Percentiles rank a stretch among this genome's conserved stretches.
Conservation (phyloP, 1,284 basidiomycete species). For the Rhodotorula sp. region DNA sequence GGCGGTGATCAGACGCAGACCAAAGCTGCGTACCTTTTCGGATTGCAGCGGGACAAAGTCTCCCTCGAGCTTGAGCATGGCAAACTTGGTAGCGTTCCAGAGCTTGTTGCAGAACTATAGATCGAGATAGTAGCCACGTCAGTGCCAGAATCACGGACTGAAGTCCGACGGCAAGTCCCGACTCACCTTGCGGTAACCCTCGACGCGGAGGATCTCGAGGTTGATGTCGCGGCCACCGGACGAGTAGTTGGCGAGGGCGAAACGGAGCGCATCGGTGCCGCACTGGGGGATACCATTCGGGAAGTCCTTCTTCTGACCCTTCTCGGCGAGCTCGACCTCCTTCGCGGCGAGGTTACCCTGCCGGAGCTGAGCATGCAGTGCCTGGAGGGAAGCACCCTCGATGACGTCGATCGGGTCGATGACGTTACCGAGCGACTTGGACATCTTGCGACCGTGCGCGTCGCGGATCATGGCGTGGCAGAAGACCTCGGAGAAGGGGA, state of each 20-base stretch:
- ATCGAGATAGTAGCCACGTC: background rate
- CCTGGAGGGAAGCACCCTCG: constrained; percentile 75
- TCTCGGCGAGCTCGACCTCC: constrained; percentile 85
- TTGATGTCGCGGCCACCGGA: constrained; percentile 86
- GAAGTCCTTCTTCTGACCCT: constrained; percentile 98
- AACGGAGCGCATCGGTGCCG: constrained; percentile 92
- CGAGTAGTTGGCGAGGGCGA: constrained; percentile 93
- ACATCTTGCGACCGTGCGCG: constrained; percentile 98
- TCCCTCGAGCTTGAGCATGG: constrained; percentile 87
- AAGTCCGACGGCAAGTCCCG: background rate
- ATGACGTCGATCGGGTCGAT: constrained; percentile 98
- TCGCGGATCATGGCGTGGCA: constrained; percentile 99
- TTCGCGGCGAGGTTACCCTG: constrained; percentile 93
- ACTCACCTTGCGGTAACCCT: constrained; percentile 83
- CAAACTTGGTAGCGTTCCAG: constrained; percentile 99
- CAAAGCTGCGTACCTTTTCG: constrained; percentile 59
- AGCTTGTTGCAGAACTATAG: constrained; percentile 94
- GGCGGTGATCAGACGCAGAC: background rate
- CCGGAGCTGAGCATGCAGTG: constrained; percentile 80
- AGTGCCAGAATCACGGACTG: too few species aligned
- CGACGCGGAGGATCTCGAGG: constrained; percentile 92
- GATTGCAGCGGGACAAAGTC: constrained; percentile 70
- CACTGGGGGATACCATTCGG: constrained; percentile 99
- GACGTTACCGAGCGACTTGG: constrained; percentile 96
- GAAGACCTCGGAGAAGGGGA: constrained; percentile 97